A percentile compares a stretch with the other conserved stretches of the same genome.
These are phyloP conservation scores for Saccharomycopsis synnaedendra DNA, from an alignment of 805 yeast species.

Conservation along the genomic window DNA sequence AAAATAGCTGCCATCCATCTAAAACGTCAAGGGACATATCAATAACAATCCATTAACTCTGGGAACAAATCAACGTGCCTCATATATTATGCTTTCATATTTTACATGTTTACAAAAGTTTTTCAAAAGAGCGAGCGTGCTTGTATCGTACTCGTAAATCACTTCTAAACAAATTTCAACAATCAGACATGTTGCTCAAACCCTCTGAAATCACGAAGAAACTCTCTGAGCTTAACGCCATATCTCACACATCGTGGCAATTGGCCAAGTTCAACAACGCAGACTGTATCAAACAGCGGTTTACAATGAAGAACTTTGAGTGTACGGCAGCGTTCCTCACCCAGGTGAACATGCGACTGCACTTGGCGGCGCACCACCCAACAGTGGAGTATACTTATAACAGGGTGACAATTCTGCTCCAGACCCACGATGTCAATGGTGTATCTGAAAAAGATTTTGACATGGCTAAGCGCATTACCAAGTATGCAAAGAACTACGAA, in stretches of 20 bases:
- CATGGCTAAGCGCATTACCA: constrained; percentile 39
- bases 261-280: neutral
- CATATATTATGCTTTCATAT: too few species aligned
- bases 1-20: too few species aligned
- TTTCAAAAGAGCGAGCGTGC: too few species aligned
- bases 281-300: constrained; percentile 24
- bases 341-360: constrained; percentile 44
- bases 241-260: neutral
- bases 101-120: too few species aligned
- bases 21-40: too few species aligned
- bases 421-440: constrained; percentile 54
- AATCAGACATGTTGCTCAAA: too few species aligned
- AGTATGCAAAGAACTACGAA: constrained; percentile 20
- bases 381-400: constrained; percentile 55
- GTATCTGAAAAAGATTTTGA: constrained; percentile 46
- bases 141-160: too few species aligned
- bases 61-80: too few species aligned
- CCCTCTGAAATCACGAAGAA: too few species aligned
- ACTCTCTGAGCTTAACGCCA: neutral
- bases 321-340: constrained; percentile 60
- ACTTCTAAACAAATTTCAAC: too few species aligned
- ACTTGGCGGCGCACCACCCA: constrained; percentile 59
- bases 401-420: constrained; percentile 38
- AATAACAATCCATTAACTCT: too few species aligned
- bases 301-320: constrained; percentile 39